These are phyloP conservation scores for Pythium rishiriense DNA, from an alignment of 352 stramenopile species.

Conservation along the genomic window DNA sequence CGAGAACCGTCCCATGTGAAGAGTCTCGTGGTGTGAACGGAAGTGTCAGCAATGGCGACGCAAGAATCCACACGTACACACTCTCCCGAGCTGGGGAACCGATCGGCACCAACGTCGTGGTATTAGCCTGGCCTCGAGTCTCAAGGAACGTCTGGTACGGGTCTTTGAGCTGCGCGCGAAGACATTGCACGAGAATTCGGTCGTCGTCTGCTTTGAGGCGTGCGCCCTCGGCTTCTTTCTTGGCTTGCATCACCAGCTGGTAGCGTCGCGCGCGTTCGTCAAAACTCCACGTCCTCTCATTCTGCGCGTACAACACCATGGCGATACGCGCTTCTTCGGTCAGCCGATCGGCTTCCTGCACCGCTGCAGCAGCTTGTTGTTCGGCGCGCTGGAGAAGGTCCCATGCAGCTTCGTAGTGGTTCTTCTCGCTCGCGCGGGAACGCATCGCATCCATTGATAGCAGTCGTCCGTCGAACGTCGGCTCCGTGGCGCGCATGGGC, in stretches of 20 bases:
- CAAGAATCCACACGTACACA: conserved; percentile 55
- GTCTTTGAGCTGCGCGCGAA: conserved; percentile 40
- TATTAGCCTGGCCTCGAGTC: background rate
- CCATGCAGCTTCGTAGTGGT: conserved; percentile 36
- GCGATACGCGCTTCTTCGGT: conserved; percentile 59
- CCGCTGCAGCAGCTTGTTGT: conserved; percentile 23
- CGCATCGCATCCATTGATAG: conserved; percentile 43
- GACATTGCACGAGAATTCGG: conserved; percentile 25
- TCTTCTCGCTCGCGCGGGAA: conserved; percentile 30
- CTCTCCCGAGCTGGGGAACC: conserved; percentile 8
- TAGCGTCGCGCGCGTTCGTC: conserved; percentile 58
- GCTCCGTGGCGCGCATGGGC: conserved; percentile 14
- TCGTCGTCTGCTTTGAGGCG: conserved; percentile 46
- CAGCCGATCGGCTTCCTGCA: conserved; percentile 50
- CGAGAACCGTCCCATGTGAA: conserved; percentile 29
- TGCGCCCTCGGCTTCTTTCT: conserved; percentile 46
- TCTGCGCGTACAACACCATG: conserved; percentile 58
- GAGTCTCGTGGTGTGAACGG: conserved; percentile 52
- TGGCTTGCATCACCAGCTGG: conserved; percentile 52
- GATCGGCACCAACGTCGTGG: conserved; percentile 9
- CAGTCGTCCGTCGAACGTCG: conserved; percentile 25
- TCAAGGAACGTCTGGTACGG: conserved; percentile 33
- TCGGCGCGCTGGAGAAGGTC: conserved; percentile 34
- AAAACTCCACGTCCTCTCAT: conserved; percentile 61
- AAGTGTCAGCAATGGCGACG: conserved; percentile 40